These are phyloP conservation scores for Monosporascus ibericus DNA, from an alignment of 2,329 filamentous ascomycete genomes.

Conservation along the genomic window DNA sequence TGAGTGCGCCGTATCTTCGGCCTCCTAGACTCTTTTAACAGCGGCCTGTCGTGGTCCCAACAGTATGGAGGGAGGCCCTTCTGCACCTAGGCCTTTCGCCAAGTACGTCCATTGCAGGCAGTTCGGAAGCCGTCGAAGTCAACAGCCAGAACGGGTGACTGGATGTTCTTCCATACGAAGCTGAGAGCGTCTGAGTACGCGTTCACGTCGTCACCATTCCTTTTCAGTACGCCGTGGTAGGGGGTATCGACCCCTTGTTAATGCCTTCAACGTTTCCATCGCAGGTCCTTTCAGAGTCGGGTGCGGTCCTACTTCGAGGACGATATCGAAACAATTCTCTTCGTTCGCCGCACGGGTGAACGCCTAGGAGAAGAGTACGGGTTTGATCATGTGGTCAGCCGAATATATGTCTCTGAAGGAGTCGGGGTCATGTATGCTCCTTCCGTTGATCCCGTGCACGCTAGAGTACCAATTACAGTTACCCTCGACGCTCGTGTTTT, in stretches of 20 bases:
- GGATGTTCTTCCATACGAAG: constrained; percentile 1
- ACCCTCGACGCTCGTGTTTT: neutral
- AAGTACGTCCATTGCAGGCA: too few species aligned
- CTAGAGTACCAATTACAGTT: constrained; percentile 4
- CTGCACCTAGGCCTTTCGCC: neutral
- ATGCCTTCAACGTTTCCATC: too few species aligned
- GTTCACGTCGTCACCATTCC: too few species aligned
- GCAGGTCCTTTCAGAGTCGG: too few species aligned
- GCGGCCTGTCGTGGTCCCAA: constrained; percentile 1
- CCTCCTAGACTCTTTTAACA: too few species aligned
- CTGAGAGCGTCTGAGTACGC: neutral
- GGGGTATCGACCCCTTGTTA: too few species aligned
- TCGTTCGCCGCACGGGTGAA: constrained; percentile 3
- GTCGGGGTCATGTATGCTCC: neutral
- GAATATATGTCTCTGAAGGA: constrained; percentile 23
- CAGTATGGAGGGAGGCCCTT: constrained; percentile 2
- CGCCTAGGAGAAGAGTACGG: constrained; percentile 29
- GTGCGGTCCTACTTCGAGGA: too few species aligned
- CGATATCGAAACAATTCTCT: neutral
- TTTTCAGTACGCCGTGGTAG: too few species aligned
- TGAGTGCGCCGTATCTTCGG: too few species aligned
- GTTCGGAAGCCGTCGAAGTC: too few species aligned
- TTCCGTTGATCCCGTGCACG: neutral
- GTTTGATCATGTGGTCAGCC: constrained; percentile 26
- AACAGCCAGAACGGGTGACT: neutral